phyloP scores from a whole-genome alignment of 2,329 filamentous ascomycete species.

The Lasiodiplodia sp. region DNA sequence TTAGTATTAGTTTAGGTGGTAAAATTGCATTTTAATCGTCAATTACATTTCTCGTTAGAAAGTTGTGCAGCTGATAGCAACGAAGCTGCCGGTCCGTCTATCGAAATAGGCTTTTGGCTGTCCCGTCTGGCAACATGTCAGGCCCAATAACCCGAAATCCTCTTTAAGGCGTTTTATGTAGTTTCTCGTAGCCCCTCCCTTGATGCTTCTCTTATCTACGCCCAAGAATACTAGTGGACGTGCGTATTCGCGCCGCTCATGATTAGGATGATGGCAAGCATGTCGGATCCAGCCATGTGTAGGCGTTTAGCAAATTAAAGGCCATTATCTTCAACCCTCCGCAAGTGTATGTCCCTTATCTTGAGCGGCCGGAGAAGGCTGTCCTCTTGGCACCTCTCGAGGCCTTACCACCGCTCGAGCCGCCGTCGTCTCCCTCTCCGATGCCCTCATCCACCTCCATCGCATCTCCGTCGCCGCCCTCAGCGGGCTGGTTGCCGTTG shows the following conservation, averaged over 20 bases:
- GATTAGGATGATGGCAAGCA: not conserved
- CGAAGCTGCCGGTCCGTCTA: not conserved
- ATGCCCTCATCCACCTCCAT: conserved; percentile 47
- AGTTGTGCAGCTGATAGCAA: not conserved
- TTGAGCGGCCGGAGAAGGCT: conserved; percentile 7
- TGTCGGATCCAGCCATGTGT: not conserved
- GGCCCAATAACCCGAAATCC: not conserved
- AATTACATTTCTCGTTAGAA: conserved; percentile 5
- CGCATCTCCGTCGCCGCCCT: conserved; percentile 39
- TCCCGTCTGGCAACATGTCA: not conserved
- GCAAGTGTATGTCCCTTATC: not conserved
- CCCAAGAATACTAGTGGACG: not conserved
- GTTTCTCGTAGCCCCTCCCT: not conserved
- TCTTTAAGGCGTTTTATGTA: not conserved
- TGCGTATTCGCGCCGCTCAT: not conserved
- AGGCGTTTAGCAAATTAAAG: not conserved
- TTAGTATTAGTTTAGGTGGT: not conserved
- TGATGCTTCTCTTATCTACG: not conserved
- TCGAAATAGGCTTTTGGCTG: not conserved
- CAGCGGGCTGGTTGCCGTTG: conserved; percentile 34
- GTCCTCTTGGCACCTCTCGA: conserved; percentile 14
- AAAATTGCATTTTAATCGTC: not conserved
- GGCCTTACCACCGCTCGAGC: conserved; percentile 15
- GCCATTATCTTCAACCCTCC: not conserved
- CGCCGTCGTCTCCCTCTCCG: conserved; percentile 34